Evolutionary conservation across 352 stramenopile species (phyloP).

Genomic region (Bremia lactucae): DNA sequence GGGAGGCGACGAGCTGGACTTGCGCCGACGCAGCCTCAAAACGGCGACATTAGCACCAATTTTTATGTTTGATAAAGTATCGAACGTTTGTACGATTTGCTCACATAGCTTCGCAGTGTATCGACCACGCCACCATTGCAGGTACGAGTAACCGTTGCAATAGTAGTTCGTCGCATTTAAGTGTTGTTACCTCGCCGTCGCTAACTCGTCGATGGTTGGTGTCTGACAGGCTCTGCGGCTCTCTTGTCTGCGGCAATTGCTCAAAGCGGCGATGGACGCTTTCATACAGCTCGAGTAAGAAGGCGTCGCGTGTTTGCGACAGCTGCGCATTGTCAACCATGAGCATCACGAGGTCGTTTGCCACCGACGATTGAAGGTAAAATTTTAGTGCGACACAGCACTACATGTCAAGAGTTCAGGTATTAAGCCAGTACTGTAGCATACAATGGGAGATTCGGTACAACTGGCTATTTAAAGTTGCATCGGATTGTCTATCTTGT

Average conservation of each 20-base stretch:
- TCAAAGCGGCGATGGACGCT: conserved; percentile 70
- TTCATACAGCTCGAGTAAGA: conserved; percentile 67
- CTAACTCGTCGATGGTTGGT: conserved; percentile 16
- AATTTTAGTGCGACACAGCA: background rate
- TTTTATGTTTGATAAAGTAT: conserved; percentile 83
- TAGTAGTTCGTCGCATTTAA: background rate
- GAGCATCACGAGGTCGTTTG: conserved; percentile 29
- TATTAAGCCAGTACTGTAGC: no score
- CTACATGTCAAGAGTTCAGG: no score
- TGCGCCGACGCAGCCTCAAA: conserved; percentile 62
- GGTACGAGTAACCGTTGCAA: conserved; percentile 23
- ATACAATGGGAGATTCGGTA: no score
- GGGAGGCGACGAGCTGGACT: conserved; percentile 36
- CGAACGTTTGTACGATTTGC: conserved; percentile 79
- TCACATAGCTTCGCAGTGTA: conserved; percentile 75
- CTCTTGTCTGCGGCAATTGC: conserved; percentile 74
- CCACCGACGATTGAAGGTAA: conserved; percentile 12
- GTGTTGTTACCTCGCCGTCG: conserved; percentile 7
- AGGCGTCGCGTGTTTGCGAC: conserved; percentile 70
- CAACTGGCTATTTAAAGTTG: no score
- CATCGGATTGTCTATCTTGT: no score
- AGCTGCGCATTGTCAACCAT: conserved; percentile 41
- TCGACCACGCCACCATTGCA: conserved; percentile 73
- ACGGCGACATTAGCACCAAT: conserved; percentile 68
- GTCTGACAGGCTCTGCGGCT: conserved; percentile 54